A percentile compares a stretch with the other conserved stretches of the same genome.
phyloP scores from a whole-genome alignment of 306 rosid genomes.

The Cucurbita ficifolia region DNA sequence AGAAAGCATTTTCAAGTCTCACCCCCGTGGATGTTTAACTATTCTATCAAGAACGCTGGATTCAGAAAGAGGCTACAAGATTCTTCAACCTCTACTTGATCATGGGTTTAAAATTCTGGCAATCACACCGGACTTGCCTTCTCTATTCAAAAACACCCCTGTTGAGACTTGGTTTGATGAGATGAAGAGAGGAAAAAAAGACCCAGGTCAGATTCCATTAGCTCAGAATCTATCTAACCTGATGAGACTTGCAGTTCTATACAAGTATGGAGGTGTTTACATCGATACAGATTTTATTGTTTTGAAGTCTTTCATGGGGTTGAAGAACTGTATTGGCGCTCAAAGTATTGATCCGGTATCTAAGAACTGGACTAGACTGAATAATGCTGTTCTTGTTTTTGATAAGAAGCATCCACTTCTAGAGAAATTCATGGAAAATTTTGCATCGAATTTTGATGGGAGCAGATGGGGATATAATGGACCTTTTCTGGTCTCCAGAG shows the following conservation, averaged over 20 bases:
- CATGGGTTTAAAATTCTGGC: constrained; percentile 41
- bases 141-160: constrained; percentile 41
- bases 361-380: constrained; percentile 56
- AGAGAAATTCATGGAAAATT: constrained; percentile 46
- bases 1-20: constrained; percentile 48
- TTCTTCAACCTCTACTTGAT: constrained; percentile 50
- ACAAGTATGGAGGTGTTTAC: constrained; percentile 67
- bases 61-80: constrained; percentile 22
- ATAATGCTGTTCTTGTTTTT: constrained; percentile 64
- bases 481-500: constrained; percentile 75
- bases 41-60: constrained; percentile 58
- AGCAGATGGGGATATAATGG: constrained; percentile 81
- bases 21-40: constrained; percentile 51
- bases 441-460: constrained; percentile 60
- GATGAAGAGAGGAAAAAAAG: constrained; percentile 42
- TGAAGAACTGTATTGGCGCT: constrained; percentile 65
- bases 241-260: constrained; percentile 45
- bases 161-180: constrained; percentile 47
- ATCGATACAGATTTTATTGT: constrained; percentile 59
- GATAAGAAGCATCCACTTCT: constrained; percentile 73
- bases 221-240: constrained; percentile 66
- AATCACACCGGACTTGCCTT: constrained; percentile 47
- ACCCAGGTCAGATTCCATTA: constrained; percentile 74
- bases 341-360: constrained; percentile 33
- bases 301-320: constrained; percentile 26